Evolutionary conservation across 2,329 filamentous ascomycete species (phyloP), one percentile per base, ranked within the genome.

Genomic region (Ophiostoma himal-ulmi): DNA sequence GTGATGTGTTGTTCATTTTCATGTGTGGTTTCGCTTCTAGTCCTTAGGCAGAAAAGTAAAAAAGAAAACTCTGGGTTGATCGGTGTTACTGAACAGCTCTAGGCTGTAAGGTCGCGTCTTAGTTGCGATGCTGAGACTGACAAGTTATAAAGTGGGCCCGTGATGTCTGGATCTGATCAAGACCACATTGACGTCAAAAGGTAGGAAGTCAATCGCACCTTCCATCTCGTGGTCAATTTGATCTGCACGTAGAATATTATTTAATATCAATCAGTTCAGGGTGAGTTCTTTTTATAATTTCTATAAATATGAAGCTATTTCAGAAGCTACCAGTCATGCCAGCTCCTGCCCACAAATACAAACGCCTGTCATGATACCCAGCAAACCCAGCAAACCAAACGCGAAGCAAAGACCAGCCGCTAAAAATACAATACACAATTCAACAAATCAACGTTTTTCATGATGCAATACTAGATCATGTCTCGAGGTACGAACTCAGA

Each of bases 401-500:
- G 26, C 10, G n/a, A 60, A 11, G 54, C 66, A 37, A 37, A 52
- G 5, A 54, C 13, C 14, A 34, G 52, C 34, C 44, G 44, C 44
- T 37, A 65, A 22, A 6, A 65, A 39, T n/a, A 65, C 60, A 37
- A 65, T 37, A 39, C 20, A 17, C 34, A 65, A 65, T 22, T 22
- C 34, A 7, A 64, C 57, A 34, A n/a, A 64, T 30, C 17, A 39
- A 13, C 52, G 7, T 26, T 71, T 26, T 68, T 48, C 1, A 48
- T 48, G 3, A 7, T 7, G 5, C 3, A 48, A 20, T 7, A 54
- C 13, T 22, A 22, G 20, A 54, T 57, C 52, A 74, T 13, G 57
- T 72, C 69, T 80, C 85, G 44, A 89, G 71, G 69, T 84, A 85
- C 1, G 86, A 86, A 5, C 86, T 84, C 26, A 87, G 72, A 5